These are phyloP conservation scores for Rosa lucieae DNA, from an alignment of 306 rosid genomes.

Conservation along the genomic window DNA sequence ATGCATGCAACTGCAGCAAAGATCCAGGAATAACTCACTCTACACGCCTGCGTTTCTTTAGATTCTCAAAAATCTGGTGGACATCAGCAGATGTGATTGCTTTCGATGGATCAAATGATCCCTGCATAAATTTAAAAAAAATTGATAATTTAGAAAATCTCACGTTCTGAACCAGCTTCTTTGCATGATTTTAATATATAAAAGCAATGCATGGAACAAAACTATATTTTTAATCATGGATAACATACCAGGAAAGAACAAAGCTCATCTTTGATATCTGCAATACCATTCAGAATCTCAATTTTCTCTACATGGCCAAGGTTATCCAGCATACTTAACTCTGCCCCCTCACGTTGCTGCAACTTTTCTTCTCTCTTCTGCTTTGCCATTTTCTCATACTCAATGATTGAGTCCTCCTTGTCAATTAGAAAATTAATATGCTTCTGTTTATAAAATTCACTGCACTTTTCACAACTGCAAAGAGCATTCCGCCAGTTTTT, in stretches of 20 bases:
- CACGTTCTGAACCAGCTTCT: neutral
- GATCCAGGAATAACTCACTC: conserved; percentile 41
- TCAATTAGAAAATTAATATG: conserved; percentile 62
- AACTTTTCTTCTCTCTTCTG: conserved; percentile 79
- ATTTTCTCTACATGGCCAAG: conserved; percentile 95
- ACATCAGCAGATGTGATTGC: conserved; percentile 83
- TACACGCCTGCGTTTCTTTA: conserved; percentile 88
- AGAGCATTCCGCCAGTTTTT: conserved; percentile 83
- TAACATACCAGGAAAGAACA: conserved; percentile 72
- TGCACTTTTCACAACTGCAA: conserved; percentile 76
- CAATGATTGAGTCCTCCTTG: conserved; percentile 83
- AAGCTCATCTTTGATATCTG: conserved; percentile 90
- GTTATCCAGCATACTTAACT: conserved; percentile 57
- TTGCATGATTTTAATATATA: neutral
- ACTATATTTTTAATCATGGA: neutral
- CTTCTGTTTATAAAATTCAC: conserved; percentile 57
- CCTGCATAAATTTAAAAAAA: conserved; percentile 50
- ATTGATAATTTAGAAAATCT: conserved; percentile 3
- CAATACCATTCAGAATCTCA: conserved; percentile 89
- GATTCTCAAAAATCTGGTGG: conserved; percentile 80
- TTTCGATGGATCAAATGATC: conserved; percentile 79
- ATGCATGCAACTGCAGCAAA: conserved; percentile 20
- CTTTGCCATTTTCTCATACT: conserved; percentile 87
- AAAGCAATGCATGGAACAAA: neutral
- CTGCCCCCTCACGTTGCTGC: conserved; percentile 80